Percentiles rank a stretch among this genome's conserved stretches.
phyloP scores from a whole-genome alignment of 768 basidiomycete species.

The Agaricus blazei region DNA sequence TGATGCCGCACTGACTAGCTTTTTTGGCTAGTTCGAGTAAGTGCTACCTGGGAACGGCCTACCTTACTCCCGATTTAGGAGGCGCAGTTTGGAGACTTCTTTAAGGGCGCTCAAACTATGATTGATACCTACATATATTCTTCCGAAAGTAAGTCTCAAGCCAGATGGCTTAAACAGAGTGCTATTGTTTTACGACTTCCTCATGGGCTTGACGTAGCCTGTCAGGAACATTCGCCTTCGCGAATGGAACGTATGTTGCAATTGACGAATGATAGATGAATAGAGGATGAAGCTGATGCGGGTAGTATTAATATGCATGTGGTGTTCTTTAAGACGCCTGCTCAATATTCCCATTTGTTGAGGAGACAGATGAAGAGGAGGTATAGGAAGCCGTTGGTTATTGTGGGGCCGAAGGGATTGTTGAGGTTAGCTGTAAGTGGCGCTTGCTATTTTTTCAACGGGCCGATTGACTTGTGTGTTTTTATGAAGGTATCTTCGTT shows the following conservation, averaged over 20 bases:
- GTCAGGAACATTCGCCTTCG: conserved; percentile 89
- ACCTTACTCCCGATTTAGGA: conserved; percentile 86
- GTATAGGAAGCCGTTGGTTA: conserved; percentile 81
- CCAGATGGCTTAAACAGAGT: conserved; percentile 93
- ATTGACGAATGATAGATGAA: conserved; percentile 73
- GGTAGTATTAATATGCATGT: conserved; percentile 80
- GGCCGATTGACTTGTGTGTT: not conserved
- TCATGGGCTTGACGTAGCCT: conserved; percentile 89
- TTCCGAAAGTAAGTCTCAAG: conserved; percentile 70
- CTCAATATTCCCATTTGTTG: conserved; percentile 92
- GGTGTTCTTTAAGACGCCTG: conserved; percentile 81
- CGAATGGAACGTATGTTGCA: conserved; percentile 90
- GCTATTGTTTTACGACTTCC: conserved; percentile 83
- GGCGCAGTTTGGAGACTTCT: conserved; percentile 94
- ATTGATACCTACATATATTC: conserved; percentile 88
- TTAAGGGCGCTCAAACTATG: conserved; percentile 87
- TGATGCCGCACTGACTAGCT: not conserved
- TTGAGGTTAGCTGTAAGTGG: conserved; percentile 22
- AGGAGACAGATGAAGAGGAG: conserved; percentile 81
- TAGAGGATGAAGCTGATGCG: conserved; percentile 23
- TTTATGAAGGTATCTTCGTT: conserved; percentile 65
- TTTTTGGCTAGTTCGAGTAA: conserved; percentile 71
- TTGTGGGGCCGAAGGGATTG: conserved; percentile 77
- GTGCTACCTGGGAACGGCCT: conserved; percentile 84
- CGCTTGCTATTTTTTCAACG: conserved; percentile 60